Evolutionary conservation across 495 filamentous ascomycete genomes (phyloP).

Genomic region (Aspergillus sclerotioniger): DNA sequence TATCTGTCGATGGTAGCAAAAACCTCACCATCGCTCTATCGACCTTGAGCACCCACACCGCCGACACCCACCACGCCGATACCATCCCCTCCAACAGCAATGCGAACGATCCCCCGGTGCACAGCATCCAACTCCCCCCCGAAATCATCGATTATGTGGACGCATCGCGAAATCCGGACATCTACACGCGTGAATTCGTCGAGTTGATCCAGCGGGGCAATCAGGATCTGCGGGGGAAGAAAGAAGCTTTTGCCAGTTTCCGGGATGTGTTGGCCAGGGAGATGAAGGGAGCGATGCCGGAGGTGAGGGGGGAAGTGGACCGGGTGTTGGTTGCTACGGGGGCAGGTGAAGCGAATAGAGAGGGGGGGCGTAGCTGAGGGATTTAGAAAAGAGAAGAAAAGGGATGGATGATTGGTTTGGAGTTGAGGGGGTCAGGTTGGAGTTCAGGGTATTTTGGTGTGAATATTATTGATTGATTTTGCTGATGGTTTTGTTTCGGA

Average conservation of each 20-base stretch:
- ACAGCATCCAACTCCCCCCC: constrained; percentile 65
- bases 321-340: background rate
- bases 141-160: constrained; percentile 94
- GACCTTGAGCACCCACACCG: constrained; percentile 42
- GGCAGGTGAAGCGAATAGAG: too few species aligned
- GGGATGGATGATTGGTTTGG: background rate
- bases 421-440: background rate
- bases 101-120: constrained; percentile 42
- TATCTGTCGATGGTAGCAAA: constrained; percentile 29
- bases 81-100: constrained; percentile 31
- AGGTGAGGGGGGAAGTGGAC: constrained; percentile 32
- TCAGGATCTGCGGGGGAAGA: constrained; percentile 81
- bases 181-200: constrained; percentile 97
- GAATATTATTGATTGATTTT: background rate
- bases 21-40: constrained; percentile 42
- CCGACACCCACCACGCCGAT: constrained; percentile 29
- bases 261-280: constrained; percentile 77
- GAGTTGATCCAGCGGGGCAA: constrained; percentile 83
- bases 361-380: background rate
- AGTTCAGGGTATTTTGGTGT: background rate
- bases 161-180: constrained; percentile 89
- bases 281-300: constrained; percentile 72
- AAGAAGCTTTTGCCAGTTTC: constrained; percentile 74
- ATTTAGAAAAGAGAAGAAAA: background rate
- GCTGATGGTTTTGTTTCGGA: too few species aligned